phyloP scores from a whole-genome alignment of 163 green algal genomes.

The Chloromonas sp. region DNA sequence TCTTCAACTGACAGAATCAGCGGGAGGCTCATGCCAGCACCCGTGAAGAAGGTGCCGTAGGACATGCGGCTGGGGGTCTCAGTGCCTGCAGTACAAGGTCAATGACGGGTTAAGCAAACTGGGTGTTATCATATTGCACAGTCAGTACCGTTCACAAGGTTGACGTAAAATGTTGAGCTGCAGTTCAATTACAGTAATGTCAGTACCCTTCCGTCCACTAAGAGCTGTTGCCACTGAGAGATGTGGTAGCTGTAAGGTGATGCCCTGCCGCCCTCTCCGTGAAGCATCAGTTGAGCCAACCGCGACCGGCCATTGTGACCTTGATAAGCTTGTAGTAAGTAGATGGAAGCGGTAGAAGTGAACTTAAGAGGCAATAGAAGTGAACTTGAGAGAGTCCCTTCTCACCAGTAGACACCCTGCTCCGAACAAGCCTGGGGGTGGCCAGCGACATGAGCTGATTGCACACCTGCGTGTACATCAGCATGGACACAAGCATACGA shows the following conservation, averaged over 20 bases:
- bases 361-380: too few species aligned
- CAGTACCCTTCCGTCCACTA: neutral
- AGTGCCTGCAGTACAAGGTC: conserved; percentile 16
- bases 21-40: conserved; percentile 3
- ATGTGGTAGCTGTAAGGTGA: too few species aligned
- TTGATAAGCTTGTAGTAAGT: neutral
- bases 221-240: too few species aligned
- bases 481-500: too few species aligned
- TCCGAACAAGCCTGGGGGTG: neutral
- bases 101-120: too few species aligned
- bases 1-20: conserved; percentile 20
- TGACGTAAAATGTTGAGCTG: too few species aligned
- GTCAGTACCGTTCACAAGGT: too few species aligned
- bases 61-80: conserved; percentile 35
- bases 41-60: conserved; percentile 45
- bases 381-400: neutral
- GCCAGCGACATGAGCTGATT: neutral
- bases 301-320: neutral
- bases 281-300: neutral
- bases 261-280: neutral
- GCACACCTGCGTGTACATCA: neutral
- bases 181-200: neutral
- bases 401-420: neutral
- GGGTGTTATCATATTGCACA: too few species aligned
- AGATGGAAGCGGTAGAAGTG: too few species aligned